These are phyloP conservation scores for Penicillium brevicompactum DNA, from an alignment of 2,329 filamentous ascomycete genomes.

Conservation along the genomic window DNA sequence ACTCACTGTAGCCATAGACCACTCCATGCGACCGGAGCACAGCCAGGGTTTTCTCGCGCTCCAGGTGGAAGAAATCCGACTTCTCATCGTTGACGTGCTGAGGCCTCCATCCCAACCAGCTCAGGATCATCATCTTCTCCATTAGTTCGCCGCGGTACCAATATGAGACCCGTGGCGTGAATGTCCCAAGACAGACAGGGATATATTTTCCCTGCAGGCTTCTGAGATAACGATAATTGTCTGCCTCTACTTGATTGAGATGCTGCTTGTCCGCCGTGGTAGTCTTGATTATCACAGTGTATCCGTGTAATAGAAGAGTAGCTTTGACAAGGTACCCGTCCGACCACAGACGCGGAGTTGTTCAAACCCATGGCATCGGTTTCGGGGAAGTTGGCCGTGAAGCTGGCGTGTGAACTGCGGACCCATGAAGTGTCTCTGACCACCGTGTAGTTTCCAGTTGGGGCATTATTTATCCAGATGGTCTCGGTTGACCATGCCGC, in stretches of 20 bases:
- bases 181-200: conserved; percentile 27
- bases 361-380: conserved; percentile 27
- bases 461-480: conserved; percentile 31
- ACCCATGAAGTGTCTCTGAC: conserved; percentile 32
- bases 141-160: conserved; percentile 28
- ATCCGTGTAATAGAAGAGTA: conserved; percentile 27
- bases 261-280: conserved; percentile 23
- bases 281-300: conserved; percentile 34
- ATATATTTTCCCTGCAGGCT: conserved; percentile 26
- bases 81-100: conserved; percentile 8
- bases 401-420: conserved; percentile 20
- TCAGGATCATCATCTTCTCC: conserved; percentile 21
- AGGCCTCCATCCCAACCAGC: conserved; percentile 15
- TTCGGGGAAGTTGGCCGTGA: conserved; percentile 18
- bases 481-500: conserved; percentile 21
- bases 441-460: conserved; percentile 32
- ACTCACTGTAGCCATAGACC: conserved; percentile 23
- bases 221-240: conserved; percentile 27
- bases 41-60: conserved; percentile 20
- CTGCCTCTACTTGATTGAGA: conserved; percentile 24
- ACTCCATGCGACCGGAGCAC: conserved; percentile 19
- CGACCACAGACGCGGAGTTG: conserved; percentile 26
- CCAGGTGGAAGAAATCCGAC: conserved; percentile 8
- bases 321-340: conserved; percentile 30
- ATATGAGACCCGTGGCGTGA: conserved; percentile 22